Conservation (phyloP, 768 basidiomycete genomes). For the Grammothele lineata region DNA sequence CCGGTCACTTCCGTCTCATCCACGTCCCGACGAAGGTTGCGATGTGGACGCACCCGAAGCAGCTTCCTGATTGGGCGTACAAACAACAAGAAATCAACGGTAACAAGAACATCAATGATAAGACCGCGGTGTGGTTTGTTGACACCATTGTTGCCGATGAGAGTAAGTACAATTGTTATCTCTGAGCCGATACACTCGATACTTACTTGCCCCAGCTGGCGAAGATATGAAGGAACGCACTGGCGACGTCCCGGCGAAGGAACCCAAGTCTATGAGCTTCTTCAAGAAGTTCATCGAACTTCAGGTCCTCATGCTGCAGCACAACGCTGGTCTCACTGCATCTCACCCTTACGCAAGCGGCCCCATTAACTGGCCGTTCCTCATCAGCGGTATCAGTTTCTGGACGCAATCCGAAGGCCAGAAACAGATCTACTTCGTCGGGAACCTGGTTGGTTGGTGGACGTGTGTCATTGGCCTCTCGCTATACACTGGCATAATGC, state of each 20-base stretch:
- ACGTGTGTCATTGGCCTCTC: slow-evolving; percentile 80
- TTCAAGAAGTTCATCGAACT: slow-evolving; percentile 93
- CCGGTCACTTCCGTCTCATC: slow-evolving; percentile 85
- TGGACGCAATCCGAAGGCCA: slow-evolving; percentile 87
- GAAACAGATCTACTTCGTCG: slow-evolving; percentile 95
- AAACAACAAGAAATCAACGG: slow-evolving; percentile 98
- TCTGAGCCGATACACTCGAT: not conserved
- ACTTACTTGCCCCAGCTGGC: slow-evolving; percentile 35
- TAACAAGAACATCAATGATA: slow-evolving; percentile 85
- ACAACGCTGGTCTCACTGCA: slow-evolving; percentile 98
- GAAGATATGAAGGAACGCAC: slow-evolving; percentile 54
- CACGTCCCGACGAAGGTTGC: slow-evolving; percentile 89
- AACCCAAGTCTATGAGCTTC: slow-evolving; percentile 82
- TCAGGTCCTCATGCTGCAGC: slow-evolving; percentile 93
- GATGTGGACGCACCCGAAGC: slow-evolving; percentile 86
- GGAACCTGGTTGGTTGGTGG: slow-evolving; percentile 96
- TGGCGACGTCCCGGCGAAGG: slow-evolving; percentile 48
- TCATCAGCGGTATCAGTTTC: slow-evolving; percentile 94
- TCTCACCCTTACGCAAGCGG: slow-evolving; percentile 94
- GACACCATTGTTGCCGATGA: slow-evolving; percentile 76
- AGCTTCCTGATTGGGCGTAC: slow-evolving; percentile 94
- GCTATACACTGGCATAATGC: slow-evolving; percentile 85
- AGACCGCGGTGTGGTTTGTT: slow-evolving; percentile 83
- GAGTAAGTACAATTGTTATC: slow-evolving; percentile 52
- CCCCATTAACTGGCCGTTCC: slow-evolving; percentile 99